phyloP scores from a whole-genome alignment of 78 protist species.

The Dictyostelium citrinum region DNA sequence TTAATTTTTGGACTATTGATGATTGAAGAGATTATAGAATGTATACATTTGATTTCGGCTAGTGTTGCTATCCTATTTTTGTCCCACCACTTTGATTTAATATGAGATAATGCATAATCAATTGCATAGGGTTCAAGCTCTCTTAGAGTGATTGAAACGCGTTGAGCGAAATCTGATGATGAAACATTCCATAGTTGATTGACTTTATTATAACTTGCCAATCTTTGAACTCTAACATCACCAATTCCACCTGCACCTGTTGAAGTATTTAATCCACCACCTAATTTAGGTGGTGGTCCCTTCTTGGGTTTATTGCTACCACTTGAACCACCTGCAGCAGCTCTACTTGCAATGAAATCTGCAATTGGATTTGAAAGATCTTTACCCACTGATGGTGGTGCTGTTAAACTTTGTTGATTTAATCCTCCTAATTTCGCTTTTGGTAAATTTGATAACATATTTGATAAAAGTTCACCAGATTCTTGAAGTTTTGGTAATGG shows the following conservation, averaged over 20 bases:
- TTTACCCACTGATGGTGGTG: constrained; percentile 60
- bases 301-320: background rate
- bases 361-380: constrained; percentile 70
- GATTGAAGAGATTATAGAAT: background rate
- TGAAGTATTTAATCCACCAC: background rate
- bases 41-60: constrained; percentile 2
- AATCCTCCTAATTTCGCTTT: background rate
- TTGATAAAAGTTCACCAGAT: constrained; percentile 57
- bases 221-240: constrained; percentile 27
- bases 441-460: background rate
- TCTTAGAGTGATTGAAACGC: background rate
- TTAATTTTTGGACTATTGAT: constrained; percentile 21
- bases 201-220: constrained; percentile 60
- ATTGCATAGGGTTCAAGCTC: constrained; percentile 58
- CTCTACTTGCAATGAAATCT: constrained; percentile 37
- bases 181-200: constrained; percentile 42
- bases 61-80: background rate
- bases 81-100: constrained; percentile 41
- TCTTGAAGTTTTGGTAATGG: background rate
- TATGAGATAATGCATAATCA: constrained; percentile 26
- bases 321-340: background rate
- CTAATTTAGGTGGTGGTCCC: constrained; percentile 44
- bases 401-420: constrained; percentile 41
- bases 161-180: constrained; percentile 32
- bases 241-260: background rate